Evolutionary conservation across 2,329 filamentous ascomycete species (phyloP), one percentile per base, ranked within the genome.

Genomic region (Colletotrichum sp.): DNA sequence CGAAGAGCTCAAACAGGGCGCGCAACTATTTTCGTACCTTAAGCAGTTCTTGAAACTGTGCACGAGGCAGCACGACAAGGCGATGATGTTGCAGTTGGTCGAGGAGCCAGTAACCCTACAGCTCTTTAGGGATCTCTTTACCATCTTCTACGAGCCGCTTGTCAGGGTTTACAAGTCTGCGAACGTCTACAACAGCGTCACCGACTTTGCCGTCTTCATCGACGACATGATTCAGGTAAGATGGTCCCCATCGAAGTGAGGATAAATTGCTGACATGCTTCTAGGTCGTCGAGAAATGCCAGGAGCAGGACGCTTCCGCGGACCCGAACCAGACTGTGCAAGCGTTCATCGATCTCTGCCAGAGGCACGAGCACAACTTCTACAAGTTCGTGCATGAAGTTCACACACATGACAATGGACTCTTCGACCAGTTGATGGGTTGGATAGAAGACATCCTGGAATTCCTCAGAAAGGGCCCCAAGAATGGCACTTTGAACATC

Each of bases 301-400:
- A 91, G 73, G 91, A 93, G 76, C 91, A 93, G 80, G 97, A 98
- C 83, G 94, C 97, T 61, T 96, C 95, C 3, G 96, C 96, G 2
- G 97, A 99, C 83, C 97, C 97, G 6, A 99, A 99, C 83, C 96
- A 98, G 87, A 99, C 97, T 0, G 97, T 99, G 2, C 97, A 99
- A 83, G 94, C 96, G 18, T 99, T 99, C 82, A 99, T 99, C 81
- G 97, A 99, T 82, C 90, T 99, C 26, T 99, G 97, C 84, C 94
- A 95, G 79, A 92, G 97, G 58, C 97, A 99, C 83, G 95, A 99
- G 85, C 93, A 97, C 83, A 98, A 98, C 85, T 96, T 99, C 83
- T 99, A 98, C 90, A 98, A 98, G 84, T 99, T 99, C 83, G 94
- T 99, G 5, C 97, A 99, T 83, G 97, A 99, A 85, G 96, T 99